A percentile compares a stretch with the other conserved stretches of the same genome.
These are phyloP conservation scores for Nitzschia sp. DNA, from an alignment of 108 stramenopile species.

Conservation along the genomic window DNA sequence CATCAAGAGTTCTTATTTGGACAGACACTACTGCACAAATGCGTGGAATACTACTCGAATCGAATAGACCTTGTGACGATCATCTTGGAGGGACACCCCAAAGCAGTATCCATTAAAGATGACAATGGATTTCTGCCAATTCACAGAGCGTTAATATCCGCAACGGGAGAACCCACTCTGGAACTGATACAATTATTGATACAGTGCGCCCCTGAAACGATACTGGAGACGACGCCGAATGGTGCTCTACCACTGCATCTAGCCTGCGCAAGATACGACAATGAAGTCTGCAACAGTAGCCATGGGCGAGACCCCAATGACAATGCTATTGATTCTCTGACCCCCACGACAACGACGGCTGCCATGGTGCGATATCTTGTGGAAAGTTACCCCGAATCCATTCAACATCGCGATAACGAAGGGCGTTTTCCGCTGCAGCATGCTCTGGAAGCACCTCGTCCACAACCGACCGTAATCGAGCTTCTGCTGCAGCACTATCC, in stretches of 20 bases:
- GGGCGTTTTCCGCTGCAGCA: conserved; percentile 35
- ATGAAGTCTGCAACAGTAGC: too few relatives aligned
- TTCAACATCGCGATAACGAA: conserved; percentile 20
- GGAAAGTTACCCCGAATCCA: conserved; percentile 18
- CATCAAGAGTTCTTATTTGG: conserved; percentile 9
- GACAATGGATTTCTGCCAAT: conserved; percentile 34
- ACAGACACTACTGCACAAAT: conserved; percentile 28
- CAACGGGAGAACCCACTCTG: neutral
- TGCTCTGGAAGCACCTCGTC: conserved; percentile 7
- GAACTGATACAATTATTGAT: neutral
- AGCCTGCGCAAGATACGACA: conserved; percentile 15
- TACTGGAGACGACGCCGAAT: conserved; percentile 4
- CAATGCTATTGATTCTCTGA: too few relatives aligned
- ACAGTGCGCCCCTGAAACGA: conserved; percentile 5
- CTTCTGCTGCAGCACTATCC: conserved; percentile 14
- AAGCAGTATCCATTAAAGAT: conserved; percentile 25
- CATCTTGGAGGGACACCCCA: conserved; percentile 29
- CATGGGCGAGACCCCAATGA: too few relatives aligned
- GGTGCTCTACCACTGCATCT: conserved; percentile 33
- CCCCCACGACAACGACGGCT: too few relatives aligned
- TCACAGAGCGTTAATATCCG: conserved; percentile 24
- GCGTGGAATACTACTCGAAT: conserved; percentile 21
- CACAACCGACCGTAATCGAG: conserved; percentile 2
- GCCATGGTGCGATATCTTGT: conserved; percentile 9
- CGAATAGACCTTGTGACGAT: conserved; percentile 10